phyloP scores from a whole-genome alignment of 2,329 filamentous ascomycete species.

The Colletotrichum tropicicola region DNA sequence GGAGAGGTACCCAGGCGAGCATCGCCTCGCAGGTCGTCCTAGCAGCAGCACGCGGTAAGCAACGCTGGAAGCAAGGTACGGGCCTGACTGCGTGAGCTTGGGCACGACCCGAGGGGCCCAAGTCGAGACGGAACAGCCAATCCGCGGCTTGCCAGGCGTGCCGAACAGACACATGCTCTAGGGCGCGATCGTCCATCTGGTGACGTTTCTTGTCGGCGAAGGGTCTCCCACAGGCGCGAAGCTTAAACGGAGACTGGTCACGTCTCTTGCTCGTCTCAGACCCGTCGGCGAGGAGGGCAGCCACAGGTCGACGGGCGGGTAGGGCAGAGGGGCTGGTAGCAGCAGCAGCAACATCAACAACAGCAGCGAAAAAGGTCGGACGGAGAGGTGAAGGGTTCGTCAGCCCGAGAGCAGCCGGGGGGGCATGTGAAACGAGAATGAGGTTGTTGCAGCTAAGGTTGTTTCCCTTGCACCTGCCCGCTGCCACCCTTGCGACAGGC shows the following conservation, averaged over 20 bases:
- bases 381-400: not conserved
- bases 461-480: too few species aligned
- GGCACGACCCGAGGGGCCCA: not conserved
- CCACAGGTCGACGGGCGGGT: too few species aligned
- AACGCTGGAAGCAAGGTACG: not conserved
- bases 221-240: not conserved
- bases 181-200: not conserved
- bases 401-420: not conserved
- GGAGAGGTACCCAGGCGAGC: not conserved
- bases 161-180: slow-evolving; percentile 11
- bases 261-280: slow-evolving; percentile 23
- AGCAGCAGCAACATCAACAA: too few species aligned
- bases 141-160: not conserved
- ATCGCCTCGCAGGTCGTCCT: not conserved
- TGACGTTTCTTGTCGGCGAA: slow-evolving; percentile 4
- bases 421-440: slow-evolving; percentile 12
- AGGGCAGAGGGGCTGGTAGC: too few species aligned
- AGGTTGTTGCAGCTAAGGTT: not conserved
- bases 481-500: too few species aligned
- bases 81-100: not conserved
- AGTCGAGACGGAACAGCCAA: slow-evolving; percentile 1
- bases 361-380: not conserved
- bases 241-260: slow-evolving; percentile 14
- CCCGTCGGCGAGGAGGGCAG: not conserved
- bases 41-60: not conserved